Evolutionary conservation across 257 asterid genomes (phyloP), one percentile per base, ranked within the genome.

Genomic region (Salvia rosmarinus): DNA sequence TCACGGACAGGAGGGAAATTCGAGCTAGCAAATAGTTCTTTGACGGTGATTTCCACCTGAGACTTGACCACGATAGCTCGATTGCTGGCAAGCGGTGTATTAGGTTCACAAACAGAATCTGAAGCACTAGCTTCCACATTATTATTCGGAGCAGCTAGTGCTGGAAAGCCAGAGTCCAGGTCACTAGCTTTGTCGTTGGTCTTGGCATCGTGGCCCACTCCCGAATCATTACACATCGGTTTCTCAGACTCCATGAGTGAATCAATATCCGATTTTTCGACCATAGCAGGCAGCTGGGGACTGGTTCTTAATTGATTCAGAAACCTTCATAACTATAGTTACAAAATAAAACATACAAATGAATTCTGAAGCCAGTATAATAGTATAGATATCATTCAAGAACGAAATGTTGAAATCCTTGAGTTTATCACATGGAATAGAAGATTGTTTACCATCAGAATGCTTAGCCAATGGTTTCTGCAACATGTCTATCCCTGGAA

Each of bases 401-500:
- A 40, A 20, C 4, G n/a, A 71, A 70, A 13, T 7, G 40, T 34
- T 11, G 55, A 44, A 28, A 64, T 16, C 20, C 3, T 20, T 8
- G 54, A 25, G 34, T n/a, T 32, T 11, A 68, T 21, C 40, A 17
- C 40, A 11, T 23, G 54, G 44, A 67, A 71, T 20, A 23, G 19
- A 71, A 58, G 13, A 9, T 34, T 68, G 55, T 72, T 82, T 75
- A 87, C 96, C 95, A 51, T 78, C 87, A 17, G 80, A 52, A 32
- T 64, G 83, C 76, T 80, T 82, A 64, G 72, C 67, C 67, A 92
- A 79, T 64, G 64, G 81, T 80, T 90, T 92, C 83, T 90, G 96
- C 83, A 92, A 81, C 96, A 92, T 88, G 83, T 87, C 95, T 8
- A 91, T 87, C 73, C 95, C 96, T 1, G 98, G 98, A 76, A 92